Evolutionary conservation across 2,329 filamentous ascomycete species (phyloP), one percentile per base, ranked within the genome.

Genomic region (Botryotinia globosa): DNA sequence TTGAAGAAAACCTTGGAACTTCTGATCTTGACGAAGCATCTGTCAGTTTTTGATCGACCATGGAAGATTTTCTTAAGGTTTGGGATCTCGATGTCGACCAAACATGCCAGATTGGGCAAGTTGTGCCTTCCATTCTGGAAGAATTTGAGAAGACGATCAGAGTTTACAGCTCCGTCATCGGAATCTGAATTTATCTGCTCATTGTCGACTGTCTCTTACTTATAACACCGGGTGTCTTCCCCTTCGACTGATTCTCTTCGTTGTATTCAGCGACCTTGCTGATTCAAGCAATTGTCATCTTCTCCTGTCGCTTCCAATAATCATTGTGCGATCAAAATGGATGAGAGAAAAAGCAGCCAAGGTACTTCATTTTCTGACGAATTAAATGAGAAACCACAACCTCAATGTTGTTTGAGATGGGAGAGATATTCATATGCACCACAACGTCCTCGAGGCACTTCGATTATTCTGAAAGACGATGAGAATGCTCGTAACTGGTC

Each of bases 391-490:
- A 68, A 44, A 68, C 48, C 29, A 22, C 18, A 56, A 68, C 65
- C 65, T 68, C 65, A 58, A 68, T 44, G 39, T 42, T 68, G 65
- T 58, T 68, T 68, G 48, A 56, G 65, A 32, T 68, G 65, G 65
- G 65, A 68, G 12, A 56, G 65, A 18, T 56, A 56, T 32, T 68
- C 65, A 32, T 68, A 58, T n/a, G 65, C 65, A 42, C 65, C 65
- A 9, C 65, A 68, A 29, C 37, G 65, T 42, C 65, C 65, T 42
- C 48, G 65, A 37, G 65, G 65, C 18, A 56, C 65, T 32, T 68
- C 65, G 22, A 68, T 68, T 12, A 42, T 68, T 8, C 22, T 68
- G 12, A 56, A 9, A 32, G 62, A 72, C 25, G 48, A 32, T 3
- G 65, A 68, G 37, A 48, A 68, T 37, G 44, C 39, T 29, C 62